Evolutionary conservation across 306 rosid species (phyloP).

Genomic region (Boehmeria nivea): DNA sequence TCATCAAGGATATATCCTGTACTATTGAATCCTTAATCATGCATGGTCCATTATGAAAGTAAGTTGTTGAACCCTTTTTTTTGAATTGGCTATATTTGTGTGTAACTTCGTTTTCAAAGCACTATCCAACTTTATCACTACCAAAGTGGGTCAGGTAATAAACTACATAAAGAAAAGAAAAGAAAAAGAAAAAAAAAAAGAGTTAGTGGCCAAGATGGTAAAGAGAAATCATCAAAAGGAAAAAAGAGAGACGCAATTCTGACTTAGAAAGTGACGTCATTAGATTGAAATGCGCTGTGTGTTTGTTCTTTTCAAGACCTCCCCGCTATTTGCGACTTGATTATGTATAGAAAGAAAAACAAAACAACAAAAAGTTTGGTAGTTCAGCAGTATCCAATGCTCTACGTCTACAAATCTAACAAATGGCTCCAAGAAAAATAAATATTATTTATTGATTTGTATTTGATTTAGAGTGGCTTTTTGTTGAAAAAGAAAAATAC

Average conservation of each 20-base stretch:
- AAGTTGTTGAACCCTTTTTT: conserved; percentile 10
- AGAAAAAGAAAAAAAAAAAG: too few species aligned
- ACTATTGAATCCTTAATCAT: conserved; percentile 15
- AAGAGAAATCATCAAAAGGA: too few species aligned
- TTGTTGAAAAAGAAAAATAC: too few species aligned
- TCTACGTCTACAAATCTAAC: not conserved
- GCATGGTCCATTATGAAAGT: conserved; percentile 20
- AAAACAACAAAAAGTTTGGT: not conserved
- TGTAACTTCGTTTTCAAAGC: conserved; percentile 29
- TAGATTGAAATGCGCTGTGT: not conserved
- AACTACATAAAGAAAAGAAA: not conserved
- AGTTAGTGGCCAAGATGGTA: too few species aligned
- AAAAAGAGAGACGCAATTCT: not conserved
- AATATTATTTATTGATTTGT: not conserved
- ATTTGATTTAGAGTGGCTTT: too few species aligned
- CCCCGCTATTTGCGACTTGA: conserved; percentile 43
- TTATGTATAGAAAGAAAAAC: not conserved
- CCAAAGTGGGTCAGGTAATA: not conserved
- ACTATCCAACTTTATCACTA: conserved; percentile 6
- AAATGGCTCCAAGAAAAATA: not conserved
- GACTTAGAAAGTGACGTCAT: conserved; percentile 14
- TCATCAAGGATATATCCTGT: not conserved
- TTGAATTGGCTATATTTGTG: conserved; percentile 15
- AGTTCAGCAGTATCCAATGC: not conserved
- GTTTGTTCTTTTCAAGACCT: conserved; percentile 16